These are phyloP conservation scores for Eimeria necatrix DNA, from an alignment of 169 alveolate genomes.

Conservation along the genomic window DNA sequence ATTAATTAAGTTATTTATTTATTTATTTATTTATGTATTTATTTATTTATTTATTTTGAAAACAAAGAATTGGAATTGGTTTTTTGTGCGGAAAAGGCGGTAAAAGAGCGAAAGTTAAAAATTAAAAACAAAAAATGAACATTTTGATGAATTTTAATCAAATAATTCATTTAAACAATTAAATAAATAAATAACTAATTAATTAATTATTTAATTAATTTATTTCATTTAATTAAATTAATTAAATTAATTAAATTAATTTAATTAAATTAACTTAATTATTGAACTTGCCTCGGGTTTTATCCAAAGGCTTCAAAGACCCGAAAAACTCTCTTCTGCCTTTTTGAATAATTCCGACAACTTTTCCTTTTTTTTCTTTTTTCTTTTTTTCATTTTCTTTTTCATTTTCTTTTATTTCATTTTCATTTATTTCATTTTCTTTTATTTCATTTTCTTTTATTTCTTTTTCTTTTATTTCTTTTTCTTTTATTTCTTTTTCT, in stretches of 20 bases:
- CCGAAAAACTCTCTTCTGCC: slow-evolving; percentile 97
- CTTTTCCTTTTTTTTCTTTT: slow-evolving; percentile 86
- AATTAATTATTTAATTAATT: background rate
- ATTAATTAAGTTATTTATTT: background rate
- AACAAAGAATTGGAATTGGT: background rate
- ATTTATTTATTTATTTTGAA: background rate
- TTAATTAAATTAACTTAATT: slow-evolving; percentile 9
- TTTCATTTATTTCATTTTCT: too few relatives aligned
- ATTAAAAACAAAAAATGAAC: background rate
- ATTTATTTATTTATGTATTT: background rate
- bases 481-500: background rate
- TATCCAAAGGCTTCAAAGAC: slow-evolving; percentile 87
- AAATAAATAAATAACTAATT: background rate
- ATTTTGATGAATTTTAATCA: too few relatives aligned
- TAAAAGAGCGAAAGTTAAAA: background rate
- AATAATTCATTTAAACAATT: background rate
- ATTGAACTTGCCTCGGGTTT: background rate
- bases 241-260: background rate
- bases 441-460: background rate
- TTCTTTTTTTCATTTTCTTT: background rate
- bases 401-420: background rate
- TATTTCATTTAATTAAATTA: too few relatives aligned
- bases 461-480: background rate
- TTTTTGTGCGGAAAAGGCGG: too few relatives aligned
- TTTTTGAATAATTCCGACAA: slow-evolving; percentile 95